Evolutionary conservation across 345 rosid species (phyloP).

Genomic region (Moringa oleifera): DNA sequence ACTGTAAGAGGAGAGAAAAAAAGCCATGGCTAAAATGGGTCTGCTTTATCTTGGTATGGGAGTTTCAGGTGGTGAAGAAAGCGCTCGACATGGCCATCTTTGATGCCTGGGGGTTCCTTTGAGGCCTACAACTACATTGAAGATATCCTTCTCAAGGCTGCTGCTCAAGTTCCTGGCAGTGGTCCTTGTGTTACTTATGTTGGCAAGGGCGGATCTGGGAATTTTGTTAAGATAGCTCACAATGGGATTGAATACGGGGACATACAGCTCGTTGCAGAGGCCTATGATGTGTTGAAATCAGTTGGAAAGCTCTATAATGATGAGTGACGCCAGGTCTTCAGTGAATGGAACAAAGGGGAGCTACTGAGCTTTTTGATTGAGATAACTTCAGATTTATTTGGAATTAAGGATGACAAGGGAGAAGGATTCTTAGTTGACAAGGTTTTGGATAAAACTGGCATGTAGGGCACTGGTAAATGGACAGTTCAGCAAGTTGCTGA

Average conservation of each 20-base stretch:
- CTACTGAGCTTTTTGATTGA: slow-evolving; percentile 91
- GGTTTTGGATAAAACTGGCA: slow-evolving; percentile 93
- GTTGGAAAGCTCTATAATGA: slow-evolving; percentile 87
- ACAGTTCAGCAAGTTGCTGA: slow-evolving; percentile 98
- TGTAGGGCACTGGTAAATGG: slow-evolving; percentile 99
- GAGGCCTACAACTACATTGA: slow-evolving; percentile 83
- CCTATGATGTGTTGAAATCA: slow-evolving; percentile 79
- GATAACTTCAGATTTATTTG: slow-evolving; percentile 88
- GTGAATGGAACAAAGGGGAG: slow-evolving; percentile 93
- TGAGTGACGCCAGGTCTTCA: slow-evolving; percentile 59
- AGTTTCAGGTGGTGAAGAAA: slow-evolving; percentile 97
- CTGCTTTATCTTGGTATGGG: slow-evolving; percentile 96
- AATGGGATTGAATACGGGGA: slow-evolving; percentile 97
- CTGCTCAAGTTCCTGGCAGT: slow-evolving; percentile 90
- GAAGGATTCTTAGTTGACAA: slow-evolving; percentile 89
- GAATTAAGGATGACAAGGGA: slow-evolving; percentile 75
- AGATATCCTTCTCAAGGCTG: slow-evolving; percentile 86
- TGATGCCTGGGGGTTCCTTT: slow-evolving; percentile 95
- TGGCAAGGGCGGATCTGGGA: slow-evolving; percentile 90
- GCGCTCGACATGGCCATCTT: slow-evolving; percentile 81
- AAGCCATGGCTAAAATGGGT: slow-evolving; percentile 58
- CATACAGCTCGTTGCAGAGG: slow-evolving; percentile 93
- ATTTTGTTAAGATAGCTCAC: slow-evolving; percentile 96
- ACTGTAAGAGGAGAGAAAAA: slow-evolving; percentile 87
- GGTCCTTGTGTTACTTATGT: slow-evolving; percentile 92